Base-by-base conservation (phyloP, 352 stramenopile genomes). In the Phytophthora agathidicida region DNA sequence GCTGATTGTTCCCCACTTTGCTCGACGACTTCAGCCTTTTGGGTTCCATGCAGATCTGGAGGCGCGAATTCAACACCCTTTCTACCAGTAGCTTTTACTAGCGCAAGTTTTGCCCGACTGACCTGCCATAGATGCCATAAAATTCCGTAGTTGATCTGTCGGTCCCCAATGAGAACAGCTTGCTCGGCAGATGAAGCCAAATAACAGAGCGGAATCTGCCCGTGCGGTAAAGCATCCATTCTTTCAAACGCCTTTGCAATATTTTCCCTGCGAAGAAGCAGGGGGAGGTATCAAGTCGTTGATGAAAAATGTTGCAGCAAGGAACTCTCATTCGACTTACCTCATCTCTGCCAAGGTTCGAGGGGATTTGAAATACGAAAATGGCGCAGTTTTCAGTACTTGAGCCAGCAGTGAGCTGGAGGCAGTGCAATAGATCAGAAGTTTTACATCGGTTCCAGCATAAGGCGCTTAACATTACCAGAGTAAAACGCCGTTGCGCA, bases 101-200 rank as follows among this genome's bases (percentile, higher is more conserved):
- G 16, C 22, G 22, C 23, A 33, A 43, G 52, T 35, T 10, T 11
- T 35, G 36, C 33, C 35, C 20, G 31, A 41, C 35, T 61, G 9
- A 47, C 51, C 24, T 86, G 77, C 75, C 75, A 82, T 5, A 88
- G 30, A 47, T 80, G 52, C 77, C 80, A 86, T 13, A 88, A 59
- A 17, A 88, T 30, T 5, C 68, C 75, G 33, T 80, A 88, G 17
- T 51, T 64, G 3, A 69, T 53, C 37, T 86, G 71, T 27, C 66
- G 68, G 38, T 89, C 65, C 7, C 77, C 77, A 23, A 83, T 69
- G 4, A 80, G 60, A 23, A 76, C 48, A 22, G 36, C 56, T 52
- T 71, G 64, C 14, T 62, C 55, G 1, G 62, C 55, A 31, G 42
- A 35, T 7, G 62, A 8, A 24, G 41, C 59, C 16, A 67, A 45